Conservation (phyloP, 768 basidiomycete species). For the Tulasnella sp. region DNA sequence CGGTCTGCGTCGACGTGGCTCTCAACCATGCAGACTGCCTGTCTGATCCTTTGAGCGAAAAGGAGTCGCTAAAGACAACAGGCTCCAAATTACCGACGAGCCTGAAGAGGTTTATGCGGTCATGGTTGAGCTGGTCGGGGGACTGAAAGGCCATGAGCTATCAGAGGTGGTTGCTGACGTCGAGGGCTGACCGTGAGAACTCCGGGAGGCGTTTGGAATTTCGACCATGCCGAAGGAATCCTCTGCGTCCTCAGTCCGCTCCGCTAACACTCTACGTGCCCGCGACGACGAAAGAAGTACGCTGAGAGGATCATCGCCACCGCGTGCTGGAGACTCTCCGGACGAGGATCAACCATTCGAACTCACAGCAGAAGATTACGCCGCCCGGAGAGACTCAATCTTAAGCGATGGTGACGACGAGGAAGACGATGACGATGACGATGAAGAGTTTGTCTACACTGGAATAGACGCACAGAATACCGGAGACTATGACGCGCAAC, state of each 20-base stretch:
- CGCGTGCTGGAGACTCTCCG: neutral
- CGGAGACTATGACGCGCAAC: constrained; percentile 48
- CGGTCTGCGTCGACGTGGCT: constrained; percentile 6
- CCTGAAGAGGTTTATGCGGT: constrained; percentile 56
- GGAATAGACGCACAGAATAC: constrained; percentile 49
- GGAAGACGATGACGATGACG: constrained; percentile 40
- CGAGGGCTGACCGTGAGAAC: neutral
- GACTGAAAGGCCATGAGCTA: constrained; percentile 3
- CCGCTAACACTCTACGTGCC: neutral
- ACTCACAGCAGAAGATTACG: neutral
- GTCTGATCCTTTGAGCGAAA: neutral
- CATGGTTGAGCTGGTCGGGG: constrained; percentile 29
- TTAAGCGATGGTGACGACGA: constrained; percentile 20
- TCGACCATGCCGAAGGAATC: constrained; percentile 9
- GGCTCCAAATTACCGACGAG: constrained; percentile 52
- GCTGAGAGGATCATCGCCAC: neutral
- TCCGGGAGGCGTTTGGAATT: neutral
- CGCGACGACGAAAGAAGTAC: constrained; percentile 10
- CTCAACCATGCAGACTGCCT: neutral
- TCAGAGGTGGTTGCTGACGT: neutral
- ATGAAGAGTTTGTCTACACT: constrained; percentile 58
- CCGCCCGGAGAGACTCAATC: constrained; percentile 1
- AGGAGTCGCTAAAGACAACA: constrained; percentile 24
- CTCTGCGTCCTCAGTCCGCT: constrained; percentile 3
- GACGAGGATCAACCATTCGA: neutral